Evolutionary conservation across 495 filamentous ascomycete genomes (phyloP).

Genomic region (Pseudomonodictys pantanalensis): DNA sequence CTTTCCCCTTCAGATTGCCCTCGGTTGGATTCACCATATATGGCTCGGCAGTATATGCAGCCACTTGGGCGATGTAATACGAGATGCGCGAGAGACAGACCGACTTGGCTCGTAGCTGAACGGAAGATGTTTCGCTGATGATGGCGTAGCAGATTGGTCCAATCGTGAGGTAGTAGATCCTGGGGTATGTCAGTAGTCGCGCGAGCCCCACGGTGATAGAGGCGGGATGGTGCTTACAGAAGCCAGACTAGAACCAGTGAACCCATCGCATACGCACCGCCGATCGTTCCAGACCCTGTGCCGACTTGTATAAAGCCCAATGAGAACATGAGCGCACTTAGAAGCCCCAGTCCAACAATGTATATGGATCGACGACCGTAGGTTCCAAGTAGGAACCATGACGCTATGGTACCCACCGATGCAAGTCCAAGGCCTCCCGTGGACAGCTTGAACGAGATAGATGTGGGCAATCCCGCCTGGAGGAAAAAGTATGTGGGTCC

Average conservation of each 20-base stretch:
- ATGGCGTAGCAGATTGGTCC: constrained; percentile 77
- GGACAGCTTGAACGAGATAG: constrained; percentile 63
- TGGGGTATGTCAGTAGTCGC: no score
- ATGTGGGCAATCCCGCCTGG: constrained; percentile 60
- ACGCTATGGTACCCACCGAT: constrained; percentile 65
- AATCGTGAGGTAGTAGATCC: constrained; percentile 71
- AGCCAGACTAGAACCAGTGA: no score
- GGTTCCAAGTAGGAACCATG: constrained; percentile 62
- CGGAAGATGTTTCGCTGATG: constrained; percentile 68
- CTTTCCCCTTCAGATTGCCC: constrained; percentile 71
- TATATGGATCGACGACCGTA: constrained; percentile 75
- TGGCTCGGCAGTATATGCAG: constrained; percentile 61
- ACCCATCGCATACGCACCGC: no score
- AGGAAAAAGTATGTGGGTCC: constrained; percentile 76
- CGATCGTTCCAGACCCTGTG: no score
- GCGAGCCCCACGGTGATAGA: no score
- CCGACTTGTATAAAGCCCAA: no score
- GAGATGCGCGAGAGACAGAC: constrained; percentile 59
- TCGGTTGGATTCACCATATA: constrained; percentile 60
- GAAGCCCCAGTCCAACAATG: no score
- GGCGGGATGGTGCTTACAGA: no score
- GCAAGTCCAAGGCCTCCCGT: constrained; percentile 72
- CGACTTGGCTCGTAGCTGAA: constrained; percentile 73
- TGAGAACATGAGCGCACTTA: no score
- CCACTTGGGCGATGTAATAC: constrained; percentile 67